These are phyloP conservation scores for Passiflora organensis DNA, from an alignment of 345 rosid species.

Conservation along the genomic window DNA sequence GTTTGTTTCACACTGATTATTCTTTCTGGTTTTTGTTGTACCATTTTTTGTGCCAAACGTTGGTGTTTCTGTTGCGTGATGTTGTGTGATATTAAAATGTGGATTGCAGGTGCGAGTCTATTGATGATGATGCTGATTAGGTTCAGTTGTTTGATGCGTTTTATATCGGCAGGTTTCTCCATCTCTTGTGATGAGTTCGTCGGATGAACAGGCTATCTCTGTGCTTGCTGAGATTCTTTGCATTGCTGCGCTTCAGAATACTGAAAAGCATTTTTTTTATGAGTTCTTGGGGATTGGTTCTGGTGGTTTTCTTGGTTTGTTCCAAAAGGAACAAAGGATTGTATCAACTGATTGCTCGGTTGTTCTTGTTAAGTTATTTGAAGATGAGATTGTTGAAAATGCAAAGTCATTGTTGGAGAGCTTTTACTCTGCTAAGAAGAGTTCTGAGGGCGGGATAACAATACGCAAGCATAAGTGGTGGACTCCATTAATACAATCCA, in stretches of 20 bases:
- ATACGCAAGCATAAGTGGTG: conserved; percentile 49
- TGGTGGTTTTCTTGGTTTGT: conserved; percentile 40
- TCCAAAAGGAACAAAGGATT: conserved; percentile 35
- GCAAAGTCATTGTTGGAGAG: conserved; percentile 46
- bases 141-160: conserved; percentile 58
- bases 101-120: conserved; percentile 30
- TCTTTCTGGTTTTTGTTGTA: conserved; percentile 6
- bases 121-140: conserved; percentile 41
- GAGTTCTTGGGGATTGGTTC: conserved; percentile 30
- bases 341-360: conserved; percentile 62
- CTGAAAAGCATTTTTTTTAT: conserved; percentile 49
- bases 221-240: conserved; percentile 74
- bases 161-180: conserved; percentile 63
- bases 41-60: conserved; percentile 1
- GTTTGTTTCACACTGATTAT: conserved; percentile 26
- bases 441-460: conserved; percentile 17
- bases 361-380: conserved; percentile 41
- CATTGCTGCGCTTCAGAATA: conserved; percentile 51
- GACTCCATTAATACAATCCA: conserved; percentile 36
- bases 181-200: conserved; percentile 54
- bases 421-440: conserved; percentile 39
- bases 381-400: conserved; percentile 58
- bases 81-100: conserved; percentile 33
- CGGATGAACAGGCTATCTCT: conserved; percentile 55
- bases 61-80: conserved; percentile 12